These are phyloP conservation scores for Colletotrichum navitas DNA, from an alignment of 2,329 filamentous ascomycete species.

Conservation along the genomic window DNA sequence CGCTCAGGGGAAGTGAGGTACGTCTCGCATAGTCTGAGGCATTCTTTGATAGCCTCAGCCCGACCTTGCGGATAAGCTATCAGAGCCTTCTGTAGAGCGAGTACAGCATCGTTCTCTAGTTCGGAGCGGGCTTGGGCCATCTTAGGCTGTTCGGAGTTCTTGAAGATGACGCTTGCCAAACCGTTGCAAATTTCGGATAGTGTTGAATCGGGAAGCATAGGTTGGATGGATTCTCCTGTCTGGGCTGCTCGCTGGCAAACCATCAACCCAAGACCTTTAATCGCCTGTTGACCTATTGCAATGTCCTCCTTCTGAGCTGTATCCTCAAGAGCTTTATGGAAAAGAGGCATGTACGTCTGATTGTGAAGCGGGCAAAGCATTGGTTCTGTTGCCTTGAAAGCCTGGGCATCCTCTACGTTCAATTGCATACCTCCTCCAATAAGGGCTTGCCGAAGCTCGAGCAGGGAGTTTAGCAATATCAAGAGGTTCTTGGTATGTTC, in stretches of 20 bases:
- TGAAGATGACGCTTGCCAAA: constrained; percentile 47
- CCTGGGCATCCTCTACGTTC: constrained; percentile 52
- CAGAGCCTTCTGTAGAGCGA: constrained; percentile 56
- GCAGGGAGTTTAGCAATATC: constrained; percentile 63
- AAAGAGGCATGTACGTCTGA: constrained; percentile 56
- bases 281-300: constrained; percentile 58
- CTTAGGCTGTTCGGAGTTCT: constrained; percentile 44
- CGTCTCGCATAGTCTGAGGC: constrained; percentile 27
- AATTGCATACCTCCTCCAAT: constrained; percentile 48
- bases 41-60: constrained; percentile 48
- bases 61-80: constrained; percentile 54
- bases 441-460: constrained; percentile 60
- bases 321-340: constrained; percentile 49
- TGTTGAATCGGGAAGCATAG: constrained; percentile 34
- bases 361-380: constrained; percentile 59
- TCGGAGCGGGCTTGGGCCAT: constrained; percentile 29
- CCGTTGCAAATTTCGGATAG: constrained; percentile 53
- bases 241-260: constrained; percentile 55
- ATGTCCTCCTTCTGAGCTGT: constrained; percentile 54
- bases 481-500: constrained; percentile 66
- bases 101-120: constrained; percentile 57
- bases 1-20: constrained; percentile 29
- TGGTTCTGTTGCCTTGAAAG: constrained; percentile 53
- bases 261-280: constrained; percentile 61
- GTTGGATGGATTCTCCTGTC: constrained; percentile 31